Evolutionary conservation across 768 basidiomycete species (phyloP), one percentile per base, ranked within the genome.

Genomic region (Boletus reticulatus): DNA sequence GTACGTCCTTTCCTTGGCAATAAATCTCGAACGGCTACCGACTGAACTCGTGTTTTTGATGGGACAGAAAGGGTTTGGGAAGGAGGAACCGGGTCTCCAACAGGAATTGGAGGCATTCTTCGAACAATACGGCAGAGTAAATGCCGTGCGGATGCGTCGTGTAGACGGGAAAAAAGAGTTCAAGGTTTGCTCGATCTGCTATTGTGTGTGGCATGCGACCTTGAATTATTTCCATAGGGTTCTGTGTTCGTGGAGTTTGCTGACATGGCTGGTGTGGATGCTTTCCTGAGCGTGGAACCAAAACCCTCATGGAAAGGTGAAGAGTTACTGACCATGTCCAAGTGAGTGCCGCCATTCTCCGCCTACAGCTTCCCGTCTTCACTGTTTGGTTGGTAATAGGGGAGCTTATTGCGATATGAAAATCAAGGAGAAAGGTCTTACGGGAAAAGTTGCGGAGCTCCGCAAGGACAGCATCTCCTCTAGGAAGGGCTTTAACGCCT

Each of bases 391-490:
- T 8, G 22, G n/a, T 12, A 4, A 31, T 58, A 93, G 91, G 66
- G 86, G 85, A 60, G 89, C 78, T 9, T 97, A 97, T 70, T 93
- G 93, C 63, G 85, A 92, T 61, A 94, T 94, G 94, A 98, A 97
- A 75, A 89, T 94, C 72, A 88, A 92, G 70, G 92, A 96, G 74
- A 94, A 97, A 72, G 93, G 92, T 11, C 80, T 97, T 43, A 84
- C 80, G 1, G 89, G 88, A 27, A 89, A 84, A 62, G 80, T 83
- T 16, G 87, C 88, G 14, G 75, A 76, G 43, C 73, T 81, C 59
- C 81, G 84, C 59, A 81, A 80, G 57, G 83, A 87, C 42, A 67
- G 69, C 44, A 80, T 86, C 49, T 72, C 79, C 6, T 75, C 75
- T 39, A 72, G 72, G 19, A 74, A 73, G 12, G 86, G 86, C 12